Percentiles rank a stretch among this genome's conserved stretches.
These are phyloP conservation scores for Fusarium agapanthi DNA, from an alignment of 2,329 filamentous ascomycete genomes.

Conservation along the genomic window DNA sequence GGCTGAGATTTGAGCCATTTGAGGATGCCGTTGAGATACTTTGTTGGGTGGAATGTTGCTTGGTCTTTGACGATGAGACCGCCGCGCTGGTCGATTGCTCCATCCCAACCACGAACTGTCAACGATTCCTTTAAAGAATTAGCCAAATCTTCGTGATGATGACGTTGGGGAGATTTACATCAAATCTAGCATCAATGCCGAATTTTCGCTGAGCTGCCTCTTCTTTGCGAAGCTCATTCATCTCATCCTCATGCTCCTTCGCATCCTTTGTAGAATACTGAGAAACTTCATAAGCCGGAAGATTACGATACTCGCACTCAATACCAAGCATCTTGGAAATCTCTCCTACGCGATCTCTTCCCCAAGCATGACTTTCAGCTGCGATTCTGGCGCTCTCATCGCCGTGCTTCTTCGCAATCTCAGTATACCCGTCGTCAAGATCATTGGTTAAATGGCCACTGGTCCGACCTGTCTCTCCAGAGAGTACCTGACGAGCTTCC, in stretches of 20 bases:
- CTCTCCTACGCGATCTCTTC: conserved; percentile 60
- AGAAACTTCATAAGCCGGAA: conserved; percentile 60
- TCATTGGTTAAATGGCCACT: conserved; percentile 63
- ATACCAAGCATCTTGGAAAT: conserved; percentile 58
- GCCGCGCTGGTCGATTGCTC: conserved; percentile 59
- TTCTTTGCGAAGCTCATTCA: conserved; percentile 20
- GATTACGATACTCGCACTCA: conserved; percentile 63
- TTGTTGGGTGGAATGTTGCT: conserved; percentile 65
- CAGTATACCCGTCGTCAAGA: conserved; percentile 61
- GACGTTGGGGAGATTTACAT: background rate
- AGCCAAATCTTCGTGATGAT: rapidly evolving
- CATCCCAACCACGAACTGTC: conserved; percentile 61
- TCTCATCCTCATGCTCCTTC: conserved; percentile 50
- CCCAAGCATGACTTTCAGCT: conserved; percentile 64
- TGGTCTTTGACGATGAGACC: conserved; percentile 58
- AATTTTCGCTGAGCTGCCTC: conserved; percentile 15
- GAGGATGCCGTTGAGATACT: conserved; percentile 62
- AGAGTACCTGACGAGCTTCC: conserved; percentile 62
- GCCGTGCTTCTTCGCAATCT: conserved; percentile 62
- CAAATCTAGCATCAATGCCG: conserved; percentile 18
- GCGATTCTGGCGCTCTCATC: conserved; percentile 56
- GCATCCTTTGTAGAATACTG: conserved; percentile 54
- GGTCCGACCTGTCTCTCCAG: conserved; percentile 63
- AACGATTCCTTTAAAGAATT: conserved; percentile 45
- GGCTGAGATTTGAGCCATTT: conserved; percentile 59